A percentile compares a stretch with the other conserved stretches of the same genome.
Conservation (phyloP, 169 alveolate genomes). For the Cryptosporidium sp. region DNA sequence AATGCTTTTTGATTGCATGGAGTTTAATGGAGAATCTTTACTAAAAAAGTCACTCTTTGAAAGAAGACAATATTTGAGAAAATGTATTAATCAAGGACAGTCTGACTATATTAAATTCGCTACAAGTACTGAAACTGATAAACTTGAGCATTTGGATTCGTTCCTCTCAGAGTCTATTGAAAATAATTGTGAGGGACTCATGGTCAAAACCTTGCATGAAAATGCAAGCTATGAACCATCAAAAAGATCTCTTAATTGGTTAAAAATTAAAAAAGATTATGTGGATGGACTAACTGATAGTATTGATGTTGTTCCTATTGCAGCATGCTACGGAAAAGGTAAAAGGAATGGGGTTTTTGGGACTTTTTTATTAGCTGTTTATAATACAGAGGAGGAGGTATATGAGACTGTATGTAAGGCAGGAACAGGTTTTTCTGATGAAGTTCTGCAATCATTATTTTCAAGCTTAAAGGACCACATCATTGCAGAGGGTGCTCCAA, state of each 20-base stretch:
- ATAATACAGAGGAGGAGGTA: constrained; percentile 93
- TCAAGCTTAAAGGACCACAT: constrained; percentile 87
- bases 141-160: constrained; percentile 84
- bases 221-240: constrained; percentile 98
- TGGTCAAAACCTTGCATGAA: constrained; percentile 95
- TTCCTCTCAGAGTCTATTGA: constrained; percentile 87
- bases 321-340: constrained; percentile 95
- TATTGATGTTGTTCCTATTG: constrained; percentile 98
- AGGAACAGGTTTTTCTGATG: constrained; percentile 97
- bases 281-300: constrained; percentile 96
- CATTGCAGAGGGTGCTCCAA: constrained; percentile 78
- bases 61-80: constrained; percentile 84
- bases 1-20: constrained; percentile 90
- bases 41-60: constrained; percentile 83
- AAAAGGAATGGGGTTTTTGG: constrained; percentile 96
- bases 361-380: constrained; percentile 95
- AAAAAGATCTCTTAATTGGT: constrained; percentile 97
- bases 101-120: constrained; percentile 81
- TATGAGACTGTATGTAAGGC: constrained; percentile 95
- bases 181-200: constrained; percentile 96
- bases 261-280: constrained; percentile 98
- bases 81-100: constrained; percentile 76
- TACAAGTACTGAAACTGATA: constrained; percentile 82
- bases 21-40: constrained; percentile 84
- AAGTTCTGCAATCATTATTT: constrained; percentile 86